Percentiles rank a stretch among this genome's conserved stretches.
Evolutionary conservation across 345 rosid genomes (phyloP).

Genomic region (Camelina laxa): DNA sequence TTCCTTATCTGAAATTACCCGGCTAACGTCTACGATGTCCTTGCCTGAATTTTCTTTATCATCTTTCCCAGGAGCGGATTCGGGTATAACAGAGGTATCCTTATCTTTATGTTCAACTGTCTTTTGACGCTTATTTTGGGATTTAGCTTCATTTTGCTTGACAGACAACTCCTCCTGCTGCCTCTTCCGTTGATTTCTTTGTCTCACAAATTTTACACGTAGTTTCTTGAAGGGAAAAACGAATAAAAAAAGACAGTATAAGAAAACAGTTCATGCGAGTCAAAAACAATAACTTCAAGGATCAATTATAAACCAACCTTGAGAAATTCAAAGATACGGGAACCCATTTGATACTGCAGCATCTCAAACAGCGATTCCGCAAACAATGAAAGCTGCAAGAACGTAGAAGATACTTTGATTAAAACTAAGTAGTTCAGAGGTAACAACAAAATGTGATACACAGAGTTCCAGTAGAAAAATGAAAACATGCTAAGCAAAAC

Average conservation of each 20-base stretch:
- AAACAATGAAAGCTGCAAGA: conserved; percentile 86
- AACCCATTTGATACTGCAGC: conserved; percentile 97
- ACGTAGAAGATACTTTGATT: conserved; percentile 24
- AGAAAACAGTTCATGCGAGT: conserved; percentile 8
- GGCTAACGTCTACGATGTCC: conserved; percentile 35
- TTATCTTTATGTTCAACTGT: conserved; percentile 57
- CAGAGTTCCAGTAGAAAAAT: conserved; percentile 12
- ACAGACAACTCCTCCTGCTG: conserved; percentile 58
- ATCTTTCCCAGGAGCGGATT: conserved; percentile 47
- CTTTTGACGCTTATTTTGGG: conserved; percentile 60
- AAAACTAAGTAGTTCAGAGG: conserved; percentile 18
- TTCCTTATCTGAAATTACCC: conserved; percentile 35
- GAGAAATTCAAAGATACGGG: conserved; percentile 74
- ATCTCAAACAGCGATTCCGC: conserved; percentile 89
- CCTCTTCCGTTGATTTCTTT: conserved; percentile 84
- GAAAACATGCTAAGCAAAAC: conserved; percentile 19
- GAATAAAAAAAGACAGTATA: not conserved
- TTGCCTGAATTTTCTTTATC: conserved; percentile 47
- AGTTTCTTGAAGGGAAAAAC: conserved; percentile 56
- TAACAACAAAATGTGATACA: conserved; percentile 19
- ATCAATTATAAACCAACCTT: conserved; percentile 58
- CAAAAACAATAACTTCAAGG: conserved; percentile 19
- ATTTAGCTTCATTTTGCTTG: conserved; percentile 53
- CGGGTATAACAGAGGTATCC: conserved; percentile 45
- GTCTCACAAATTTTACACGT: conserved; percentile 61